Base-by-base conservation (phyloP, 2,329 filamentous ascomycete genomes). In the Aspergillus pseudoglaucus region DNA sequence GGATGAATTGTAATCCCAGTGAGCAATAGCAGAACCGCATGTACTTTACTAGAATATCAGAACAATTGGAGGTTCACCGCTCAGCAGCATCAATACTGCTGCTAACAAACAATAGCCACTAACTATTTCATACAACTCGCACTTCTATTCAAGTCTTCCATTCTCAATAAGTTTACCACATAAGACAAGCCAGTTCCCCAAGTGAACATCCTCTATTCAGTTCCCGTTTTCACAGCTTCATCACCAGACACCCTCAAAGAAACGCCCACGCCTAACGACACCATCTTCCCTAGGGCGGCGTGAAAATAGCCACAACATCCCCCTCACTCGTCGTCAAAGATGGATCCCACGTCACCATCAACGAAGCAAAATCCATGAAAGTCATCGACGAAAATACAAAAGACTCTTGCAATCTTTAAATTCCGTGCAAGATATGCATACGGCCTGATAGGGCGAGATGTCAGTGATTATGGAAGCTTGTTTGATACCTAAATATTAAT, bases 401-500 rank as follows among this genome's bases (percentile, higher is more conserved):
- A 30, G n/a, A 37, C 22, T 25, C 23, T 58, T 3, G 50, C 53
- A 3, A 47, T 56, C 10, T 50, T 46, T 4, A 59, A 53, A 39
- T 27, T 53, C 6, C 51, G 47, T 37, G 52, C 52, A 4, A 50
- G 32, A 22, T 57, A 58, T 42, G 33, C 52, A 8, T 50, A 55
- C 17, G 48, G 54, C 6, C 54, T 47, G 2, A 54, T 58, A 17
- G 3, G 47, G 30, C 38, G 53, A 23, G 54, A 55, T 42, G n/a
- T 49, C 15, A 33, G 17, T 6, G 52, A 58, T 30, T 55, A 54
- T 18, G 47, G 52, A 8, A 49, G 46, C 23, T 22, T 53, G 7
- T 54, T 46, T 18, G 53, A 58, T 51, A 52, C 52, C 3, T 59
- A n/a, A n/a, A 59, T 15, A 54, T 59, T 57, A 23, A 58, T 58